Conservation (phyloP, 495 filamentous ascomycete genomes). For the Amphirosellinia nigrospora region DNA sequence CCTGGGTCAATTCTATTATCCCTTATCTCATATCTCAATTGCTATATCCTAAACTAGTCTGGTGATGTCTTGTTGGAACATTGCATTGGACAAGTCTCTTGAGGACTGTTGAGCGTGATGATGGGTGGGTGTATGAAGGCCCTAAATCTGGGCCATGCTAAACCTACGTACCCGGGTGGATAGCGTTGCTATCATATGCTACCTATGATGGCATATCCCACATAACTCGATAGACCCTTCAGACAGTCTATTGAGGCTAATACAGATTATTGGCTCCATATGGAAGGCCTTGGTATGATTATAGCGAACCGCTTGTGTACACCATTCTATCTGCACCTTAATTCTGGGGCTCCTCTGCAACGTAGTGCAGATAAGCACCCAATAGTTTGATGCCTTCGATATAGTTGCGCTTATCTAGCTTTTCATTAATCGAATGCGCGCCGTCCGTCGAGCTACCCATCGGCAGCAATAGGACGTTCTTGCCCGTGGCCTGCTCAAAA, state of each 20-base stretch:
- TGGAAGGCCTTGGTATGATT: background rate
- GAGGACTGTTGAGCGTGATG: background rate
- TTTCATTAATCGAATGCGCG: constrained; percentile 97
- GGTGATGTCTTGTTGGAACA: too few species aligned
- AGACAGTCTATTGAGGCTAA: background rate
- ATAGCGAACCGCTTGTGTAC: background rate
- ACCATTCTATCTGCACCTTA: constrained; percentile 24
- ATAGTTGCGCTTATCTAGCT: constrained; percentile 95
- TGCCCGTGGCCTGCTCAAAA: constrained; percentile 97
- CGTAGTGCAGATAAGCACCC: constrained; percentile 95
- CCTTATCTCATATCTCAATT: background rate
- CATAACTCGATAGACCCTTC: background rate
- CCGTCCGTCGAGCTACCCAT: constrained; percentile 98
- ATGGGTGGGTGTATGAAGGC: background rate
- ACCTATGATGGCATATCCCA: constrained; percentile 2
- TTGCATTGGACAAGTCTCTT: background rate
- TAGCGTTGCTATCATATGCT: background rate
- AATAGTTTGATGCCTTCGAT: constrained; percentile 97
- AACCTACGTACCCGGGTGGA: background rate
- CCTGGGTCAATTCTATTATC: too few species aligned
- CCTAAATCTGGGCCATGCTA: background rate
- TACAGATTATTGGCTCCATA: background rate
- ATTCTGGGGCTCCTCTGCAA: constrained; percentile 80
- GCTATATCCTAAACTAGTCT: background rate
- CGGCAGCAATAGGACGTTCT: constrained; percentile 93